These are phyloP conservation scores for Candida methanosorbosa DNA, from an alignment of 805 yeast genomes.

Conservation along the genomic window DNA sequence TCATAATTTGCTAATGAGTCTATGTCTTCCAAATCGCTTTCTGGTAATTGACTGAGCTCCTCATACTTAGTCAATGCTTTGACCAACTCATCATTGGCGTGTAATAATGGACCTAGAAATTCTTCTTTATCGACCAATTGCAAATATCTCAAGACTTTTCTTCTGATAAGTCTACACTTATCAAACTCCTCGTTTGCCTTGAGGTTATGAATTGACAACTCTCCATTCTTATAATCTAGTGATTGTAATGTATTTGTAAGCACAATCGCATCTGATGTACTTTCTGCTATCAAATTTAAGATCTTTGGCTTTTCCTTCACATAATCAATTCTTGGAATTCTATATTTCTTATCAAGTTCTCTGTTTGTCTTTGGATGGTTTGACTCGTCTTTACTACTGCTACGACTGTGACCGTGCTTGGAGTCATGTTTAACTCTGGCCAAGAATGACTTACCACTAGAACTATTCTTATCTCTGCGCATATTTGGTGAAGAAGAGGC, in stretches of 20 bases:
- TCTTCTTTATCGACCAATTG: conserved; percentile 83
- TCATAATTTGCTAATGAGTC: conserved; percentile 32
- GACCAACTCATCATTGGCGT: conserved; percentile 87
- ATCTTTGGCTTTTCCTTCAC: conserved; percentile 68
- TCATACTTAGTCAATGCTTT: conserved; percentile 64
- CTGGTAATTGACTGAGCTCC: conserved; percentile 36
- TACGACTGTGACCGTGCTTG: not conserved
- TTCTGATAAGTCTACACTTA: conserved; percentile 63
- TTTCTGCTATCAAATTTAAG: conserved; percentile 57
- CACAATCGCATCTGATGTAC: conserved; percentile 66
- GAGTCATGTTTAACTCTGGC: not conserved
- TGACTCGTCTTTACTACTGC: not conserved
- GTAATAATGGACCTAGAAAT: conserved; percentile 76
- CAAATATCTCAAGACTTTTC: conserved; percentile 71
- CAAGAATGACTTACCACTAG: not conserved
- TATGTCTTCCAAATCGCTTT: conserved; percentile 26
- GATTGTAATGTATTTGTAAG: conserved; percentile 49
- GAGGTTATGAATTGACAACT: conserved; percentile 54
- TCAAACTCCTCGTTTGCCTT: conserved; percentile 61
- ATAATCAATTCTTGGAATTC: conserved; percentile 62
- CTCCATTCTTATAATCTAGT: conserved; percentile 33
- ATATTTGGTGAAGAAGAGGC: conserved; percentile 1
- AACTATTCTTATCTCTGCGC: no score
- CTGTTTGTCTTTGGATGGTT: conserved; percentile 16
- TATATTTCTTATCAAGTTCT: conserved; percentile 39